phyloP scores from a whole-genome alignment of 306 rosid genomes.

The Bauhinia variegata region DNA sequence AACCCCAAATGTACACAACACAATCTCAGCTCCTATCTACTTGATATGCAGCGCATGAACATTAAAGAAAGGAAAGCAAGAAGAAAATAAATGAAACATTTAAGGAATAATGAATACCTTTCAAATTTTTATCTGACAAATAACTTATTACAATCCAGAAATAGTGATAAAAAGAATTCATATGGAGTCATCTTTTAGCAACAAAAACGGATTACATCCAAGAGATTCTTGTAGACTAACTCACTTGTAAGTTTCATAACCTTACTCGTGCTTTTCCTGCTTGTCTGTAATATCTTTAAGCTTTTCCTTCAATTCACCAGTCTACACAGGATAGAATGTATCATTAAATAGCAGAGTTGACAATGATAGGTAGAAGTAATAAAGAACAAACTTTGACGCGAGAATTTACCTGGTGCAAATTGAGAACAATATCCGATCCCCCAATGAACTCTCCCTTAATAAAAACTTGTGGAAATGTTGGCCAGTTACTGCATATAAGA shows the following conservation, averaged over 20 bases:
- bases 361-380: neutral
- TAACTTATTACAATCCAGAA: too few relatives aligned
- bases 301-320: constrained; percentile 64
- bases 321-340: constrained; percentile 38
- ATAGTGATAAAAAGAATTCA: too few relatives aligned
- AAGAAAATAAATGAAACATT: too few relatives aligned
- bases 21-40: too few relatives aligned
- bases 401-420: constrained; percentile 62
- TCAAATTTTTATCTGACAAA: constrained; percentile 24
- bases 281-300: constrained; percentile 45
- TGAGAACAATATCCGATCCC: constrained; percentile 73
- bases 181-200: constrained; percentile 24
- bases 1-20: too few relatives aligned
- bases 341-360: constrained; percentile 16
- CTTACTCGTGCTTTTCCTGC: constrained; percentile 3
- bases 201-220: constrained; percentile 27
- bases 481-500: constrained; percentile 55
- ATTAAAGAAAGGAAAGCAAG: too few relatives aligned
- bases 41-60: too few relatives aligned
- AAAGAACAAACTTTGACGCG: neutral
- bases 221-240: constrained; percentile 30
- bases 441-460: constrained; percentile 76
- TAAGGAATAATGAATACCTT: too few relatives aligned
- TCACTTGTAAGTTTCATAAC: constrained; percentile 14
- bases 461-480: constrained; percentile 77